phyloP scores from a whole-genome alignment of 768 basidiomycete genomes.

The Tylopilus intermedius region DNA sequence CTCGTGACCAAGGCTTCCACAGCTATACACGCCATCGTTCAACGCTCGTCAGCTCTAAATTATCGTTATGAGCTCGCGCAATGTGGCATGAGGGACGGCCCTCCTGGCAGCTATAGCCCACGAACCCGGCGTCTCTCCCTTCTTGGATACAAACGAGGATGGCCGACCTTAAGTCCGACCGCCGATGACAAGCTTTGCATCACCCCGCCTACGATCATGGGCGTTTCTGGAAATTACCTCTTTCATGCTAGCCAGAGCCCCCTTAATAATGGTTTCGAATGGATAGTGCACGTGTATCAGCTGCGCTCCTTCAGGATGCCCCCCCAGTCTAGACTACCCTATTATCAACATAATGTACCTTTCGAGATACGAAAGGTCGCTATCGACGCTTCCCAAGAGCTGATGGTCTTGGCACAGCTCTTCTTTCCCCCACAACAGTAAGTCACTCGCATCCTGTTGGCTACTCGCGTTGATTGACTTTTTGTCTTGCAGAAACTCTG shows the following conservation, averaged over 20 bases:
- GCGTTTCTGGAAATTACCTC: constrained; percentile 29
- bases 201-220: constrained; percentile 30
- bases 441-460: neutral
- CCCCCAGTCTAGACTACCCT: constrained; percentile 23
- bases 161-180: constrained; percentile 29
- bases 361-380: constrained; percentile 33
- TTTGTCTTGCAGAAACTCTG: constrained; percentile 19
- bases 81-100: constrained; percentile 29
- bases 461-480: neutral
- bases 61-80: constrained; percentile 30
- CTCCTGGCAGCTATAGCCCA: constrained; percentile 15
- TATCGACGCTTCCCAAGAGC: constrained; percentile 28
- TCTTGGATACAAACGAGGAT: constrained; percentile 30
- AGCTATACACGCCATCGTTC: constrained; percentile 19
- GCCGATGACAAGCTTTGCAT: constrained; percentile 30
- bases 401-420: constrained; percentile 30
- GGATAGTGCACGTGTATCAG: constrained; percentile 32
- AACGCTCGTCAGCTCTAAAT: constrained; percentile 25
- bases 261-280: constrained; percentile 29
- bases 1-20: constrained; percentile 21
- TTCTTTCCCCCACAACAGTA: constrained; percentile 27
- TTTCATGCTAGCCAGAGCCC: constrained; percentile 32
- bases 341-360: constrained; percentile 30
- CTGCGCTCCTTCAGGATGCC: constrained; percentile 29
- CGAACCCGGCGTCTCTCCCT: constrained; percentile 25